phyloP scores from a whole-genome alignment of 371 early-diverging fungal genomes.

The Saksenaea vasiformis region DNA sequence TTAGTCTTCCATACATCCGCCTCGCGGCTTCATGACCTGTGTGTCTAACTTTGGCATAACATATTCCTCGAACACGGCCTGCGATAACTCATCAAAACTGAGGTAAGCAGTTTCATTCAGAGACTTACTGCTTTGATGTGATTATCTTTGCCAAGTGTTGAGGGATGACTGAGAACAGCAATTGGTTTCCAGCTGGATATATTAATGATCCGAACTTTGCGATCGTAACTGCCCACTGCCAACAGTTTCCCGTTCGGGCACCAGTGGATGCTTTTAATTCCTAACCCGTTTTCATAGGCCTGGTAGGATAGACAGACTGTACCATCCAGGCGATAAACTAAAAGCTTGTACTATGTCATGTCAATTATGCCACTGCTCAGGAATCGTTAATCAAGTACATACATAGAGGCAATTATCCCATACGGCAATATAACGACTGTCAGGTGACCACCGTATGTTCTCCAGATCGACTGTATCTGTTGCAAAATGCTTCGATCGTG shows the following conservation, averaged over 20 bases:
- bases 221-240: slow-evolving; percentile 81
- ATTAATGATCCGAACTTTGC: slow-evolving; percentile 51
- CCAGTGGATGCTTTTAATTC: slow-evolving; percentile 74
- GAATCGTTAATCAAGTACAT: slow-evolving; percentile 11
- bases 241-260: slow-evolving; percentile 74
- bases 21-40: background rate
- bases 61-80: slow-evolving; percentile 24
- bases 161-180: slow-evolving; percentile 47
- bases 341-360: slow-evolving; percentile 57
- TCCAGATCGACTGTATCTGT: slow-evolving; percentile 70
- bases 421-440: slow-evolving; percentile 73
- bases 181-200: slow-evolving; percentile 54
- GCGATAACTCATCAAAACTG: slow-evolving; percentile 16
- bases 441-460: slow-evolving; percentile 82
- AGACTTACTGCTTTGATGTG: background rate
- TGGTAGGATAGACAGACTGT: slow-evolving; percentile 48
- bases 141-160: background rate
- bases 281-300: slow-evolving; percentile 67
- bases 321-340: slow-evolving; percentile 75
- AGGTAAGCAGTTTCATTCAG: background rate
- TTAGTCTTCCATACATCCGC: slow-evolving; percentile 12
- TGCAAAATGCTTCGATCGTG: slow-evolving; percentile 53
- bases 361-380: background rate
- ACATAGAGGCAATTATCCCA: slow-evolving; percentile 69
- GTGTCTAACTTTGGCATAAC: background rate